phyloP scores from a whole-genome alignment of 2,329 filamentous ascomycete species.

The Penicillium decumbens region DNA sequence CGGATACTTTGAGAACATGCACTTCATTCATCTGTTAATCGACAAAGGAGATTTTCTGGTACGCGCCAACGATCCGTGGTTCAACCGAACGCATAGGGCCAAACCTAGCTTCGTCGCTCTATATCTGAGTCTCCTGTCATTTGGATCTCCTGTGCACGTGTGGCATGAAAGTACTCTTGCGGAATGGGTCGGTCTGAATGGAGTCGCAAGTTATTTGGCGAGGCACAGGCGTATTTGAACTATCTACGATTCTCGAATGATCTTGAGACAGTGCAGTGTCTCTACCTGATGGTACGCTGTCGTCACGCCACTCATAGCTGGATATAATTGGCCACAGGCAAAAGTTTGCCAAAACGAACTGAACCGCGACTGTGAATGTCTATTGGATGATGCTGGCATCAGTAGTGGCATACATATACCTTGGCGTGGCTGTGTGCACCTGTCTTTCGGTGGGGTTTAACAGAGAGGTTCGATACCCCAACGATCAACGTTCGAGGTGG shows the following conservation, averaged over 20 bases:
- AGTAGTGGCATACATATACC: slow-evolving; percentile 46
- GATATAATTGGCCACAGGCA: slow-evolving; percentile 28
- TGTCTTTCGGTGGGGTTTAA: slow-evolving; percentile 49
- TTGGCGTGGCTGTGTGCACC: slow-evolving; percentile 47
- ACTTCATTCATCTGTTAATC: too few species aligned
- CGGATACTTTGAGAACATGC: slow-evolving; percentile 48
- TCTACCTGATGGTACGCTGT: slow-evolving; percentile 43
- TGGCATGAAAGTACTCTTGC: slow-evolving; percentile 43
- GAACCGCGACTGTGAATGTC: slow-evolving; percentile 44
- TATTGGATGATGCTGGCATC: slow-evolving; percentile 9
- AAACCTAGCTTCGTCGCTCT: slow-evolving; percentile 45
- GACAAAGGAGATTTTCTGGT: too few species aligned
- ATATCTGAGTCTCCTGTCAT: slow-evolving; percentile 47
- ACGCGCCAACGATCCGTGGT: too few species aligned
- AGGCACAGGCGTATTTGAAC: slow-evolving; percentile 40
- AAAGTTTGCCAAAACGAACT: slow-evolving; percentile 51
- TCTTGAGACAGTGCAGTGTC: slow-evolving; percentile 47
- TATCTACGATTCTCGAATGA: slow-evolving; percentile 44
- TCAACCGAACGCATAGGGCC: too few species aligned
- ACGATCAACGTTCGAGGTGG: slow-evolving; percentile 34
- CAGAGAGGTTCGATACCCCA: slow-evolving; percentile 35
- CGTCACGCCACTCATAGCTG: neutral
- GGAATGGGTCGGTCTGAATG: slow-evolving; percentile 45
- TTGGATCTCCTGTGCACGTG: slow-evolving; percentile 45
- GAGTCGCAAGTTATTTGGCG: slow-evolving; percentile 46